Percentiles rank a stretch among this genome's conserved stretches.
phyloP scores from a whole-genome alignment of 768 basidiomycete species.

The Asterophora parasitica region DNA sequence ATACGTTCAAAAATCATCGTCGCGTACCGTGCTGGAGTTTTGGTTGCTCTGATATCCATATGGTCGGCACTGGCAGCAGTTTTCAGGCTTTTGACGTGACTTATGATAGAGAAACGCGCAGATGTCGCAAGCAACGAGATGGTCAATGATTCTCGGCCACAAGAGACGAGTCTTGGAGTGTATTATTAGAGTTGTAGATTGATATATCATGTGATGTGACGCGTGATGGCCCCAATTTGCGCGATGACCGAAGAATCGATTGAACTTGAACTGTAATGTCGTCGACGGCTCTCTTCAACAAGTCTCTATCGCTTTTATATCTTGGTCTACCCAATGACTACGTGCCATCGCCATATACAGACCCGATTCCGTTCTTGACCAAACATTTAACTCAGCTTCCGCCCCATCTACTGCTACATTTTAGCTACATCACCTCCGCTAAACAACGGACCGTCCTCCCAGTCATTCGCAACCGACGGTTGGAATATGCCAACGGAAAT shows the following conservation, averaged over 20 bases:
- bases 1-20: no score
- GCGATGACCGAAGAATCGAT: background rate
- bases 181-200: background rate
- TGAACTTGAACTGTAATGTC: slow-evolving; percentile 9
- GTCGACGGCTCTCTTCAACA: slow-evolving; percentile 25
- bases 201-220: slow-evolving; percentile 15
- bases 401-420: slow-evolving; percentile 51
- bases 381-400: slow-evolving; percentile 60
- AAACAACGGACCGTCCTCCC: slow-evolving; percentile 62
- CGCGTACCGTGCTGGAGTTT: no score
- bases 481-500: slow-evolving; percentile 51
- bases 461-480: slow-evolving; percentile 66
- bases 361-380: slow-evolving; percentile 61
- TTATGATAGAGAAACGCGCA: no score
- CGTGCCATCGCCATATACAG: slow-evolving; percentile 50
- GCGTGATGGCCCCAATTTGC: no score
- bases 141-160: no score
- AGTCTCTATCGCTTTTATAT: slow-evolving; percentile 33
- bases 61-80: no score
- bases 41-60: no score
- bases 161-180: background rate
- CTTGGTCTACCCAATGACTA: slow-evolving; percentile 58
- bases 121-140: no score
- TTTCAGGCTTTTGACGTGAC: no score
- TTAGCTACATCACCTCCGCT: slow-evolving; percentile 46